These are phyloP conservation scores for Alternaria sp. DNA, from an alignment of 2,329 filamentous ascomycete genomes.

Conservation along the genomic window DNA sequence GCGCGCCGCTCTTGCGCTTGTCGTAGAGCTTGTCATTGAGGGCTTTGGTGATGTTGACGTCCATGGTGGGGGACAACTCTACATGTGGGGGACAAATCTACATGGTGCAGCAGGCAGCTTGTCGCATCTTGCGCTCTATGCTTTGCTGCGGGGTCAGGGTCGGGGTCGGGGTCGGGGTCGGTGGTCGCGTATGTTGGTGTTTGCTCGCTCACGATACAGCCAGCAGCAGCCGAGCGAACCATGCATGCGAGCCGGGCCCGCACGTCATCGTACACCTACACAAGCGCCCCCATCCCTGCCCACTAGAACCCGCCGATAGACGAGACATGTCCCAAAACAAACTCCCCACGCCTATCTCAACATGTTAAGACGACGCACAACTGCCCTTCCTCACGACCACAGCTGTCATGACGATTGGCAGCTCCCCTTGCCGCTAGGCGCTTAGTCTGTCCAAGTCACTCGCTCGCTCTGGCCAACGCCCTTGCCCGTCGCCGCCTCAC, in stretches of 20 bases:
- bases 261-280: conserved; percentile 38
- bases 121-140: conserved; percentile 9
- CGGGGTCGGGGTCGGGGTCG: too few relatives aligned
- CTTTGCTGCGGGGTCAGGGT: too few relatives aligned
- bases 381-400: conserved; percentile 1
- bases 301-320: conserved; percentile 21
- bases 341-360: neutral
- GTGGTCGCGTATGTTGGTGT: conserved; percentile 14
- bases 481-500: conserved; percentile 17
- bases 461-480: conserved; percentile 20
- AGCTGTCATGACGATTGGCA: conserved; percentile 20
- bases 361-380: conserved; percentile 7
- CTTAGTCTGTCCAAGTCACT: conserved; percentile 10
- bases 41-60: conserved; percentile 85
- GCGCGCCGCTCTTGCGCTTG: conserved; percentile 93
- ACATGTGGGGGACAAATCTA: conserved; percentile 43
- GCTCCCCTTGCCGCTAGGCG: conserved; percentile 9
- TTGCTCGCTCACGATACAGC: conserved; percentile 7
- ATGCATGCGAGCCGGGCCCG: conserved; percentile 19
- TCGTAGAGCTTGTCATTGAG: conserved; percentile 99
- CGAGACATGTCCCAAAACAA: conserved; percentile 20
- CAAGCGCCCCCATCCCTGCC: conserved; percentile 26
- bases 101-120: conserved; percentile 32
- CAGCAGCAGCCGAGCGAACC: conserved; percentile 6
- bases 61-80: conserved; percentile 67